Percentiles rank a stretch among this genome's conserved stretches.
phyloP scores from a whole-genome alignment of 2,329 filamentous ascomycete genomes.

The Cladophialophora carrionii region DNA sequence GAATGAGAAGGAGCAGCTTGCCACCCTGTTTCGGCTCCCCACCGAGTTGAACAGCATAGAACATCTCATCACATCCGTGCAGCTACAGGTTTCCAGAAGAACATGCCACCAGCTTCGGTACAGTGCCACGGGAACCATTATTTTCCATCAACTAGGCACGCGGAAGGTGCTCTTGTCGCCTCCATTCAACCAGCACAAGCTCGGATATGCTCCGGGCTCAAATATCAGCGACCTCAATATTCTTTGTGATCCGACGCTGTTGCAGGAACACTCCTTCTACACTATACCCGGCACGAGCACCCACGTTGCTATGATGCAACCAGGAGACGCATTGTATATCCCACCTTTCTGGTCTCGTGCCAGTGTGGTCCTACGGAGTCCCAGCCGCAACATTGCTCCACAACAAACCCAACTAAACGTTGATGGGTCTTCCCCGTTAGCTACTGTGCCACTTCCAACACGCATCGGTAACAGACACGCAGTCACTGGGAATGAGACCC shows the following conservation, averaged over 20 bases:
- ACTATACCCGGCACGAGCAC: slow-evolving; percentile 68
- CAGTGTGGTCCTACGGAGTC: slow-evolving; percentile 3
- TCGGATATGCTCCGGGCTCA: slow-evolving; percentile 73
- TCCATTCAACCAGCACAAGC: slow-evolving; percentile 69
- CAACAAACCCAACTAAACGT: not conserved
- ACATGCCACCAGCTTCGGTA: slow-evolving; percentile 90
- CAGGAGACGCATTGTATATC: slow-evolving; percentile 78
- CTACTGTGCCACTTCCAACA: not conserved
- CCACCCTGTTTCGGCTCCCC: slow-evolving; percentile 71
- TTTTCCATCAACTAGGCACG: slow-evolving; percentile 74
- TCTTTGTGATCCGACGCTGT: slow-evolving; percentile 60
- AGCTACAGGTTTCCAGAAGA: slow-evolving; percentile 75
- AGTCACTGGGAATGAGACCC: slow-evolving; percentile 2
- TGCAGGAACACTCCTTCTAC: slow-evolving; percentile 47
- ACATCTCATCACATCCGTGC: slow-evolving; percentile 72
- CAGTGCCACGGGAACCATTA: slow-evolving; percentile 82
- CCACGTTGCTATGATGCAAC: slow-evolving; percentile 65
- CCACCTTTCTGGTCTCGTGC: slow-evolving; percentile 73
- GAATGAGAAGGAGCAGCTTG: slow-evolving; percentile 59
- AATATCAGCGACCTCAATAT: slow-evolving; percentile 57
- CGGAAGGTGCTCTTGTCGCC: slow-evolving; percentile 78
- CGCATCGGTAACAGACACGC: not conserved
- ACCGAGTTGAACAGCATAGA: slow-evolving; percentile 60
- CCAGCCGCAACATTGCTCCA: not conserved
- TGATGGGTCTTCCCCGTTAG: not conserved